phyloP scores from a whole-genome alignment of 148 eudicot genomes.

The Vaccinium darrowii region DNA sequence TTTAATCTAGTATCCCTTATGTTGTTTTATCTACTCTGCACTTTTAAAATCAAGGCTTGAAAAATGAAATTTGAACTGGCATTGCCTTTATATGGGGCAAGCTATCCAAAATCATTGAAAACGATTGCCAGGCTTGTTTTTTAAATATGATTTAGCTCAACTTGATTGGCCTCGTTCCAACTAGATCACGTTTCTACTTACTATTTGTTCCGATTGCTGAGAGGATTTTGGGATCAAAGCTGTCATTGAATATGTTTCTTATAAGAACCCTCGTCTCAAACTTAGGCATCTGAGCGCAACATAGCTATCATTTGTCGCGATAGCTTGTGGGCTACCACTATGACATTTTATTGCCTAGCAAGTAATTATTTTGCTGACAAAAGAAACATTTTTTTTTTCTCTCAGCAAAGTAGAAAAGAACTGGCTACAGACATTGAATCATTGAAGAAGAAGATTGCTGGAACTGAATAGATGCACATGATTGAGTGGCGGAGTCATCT shows the following conservation, averaged over 20 bases:
- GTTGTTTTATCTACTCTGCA: background rate
- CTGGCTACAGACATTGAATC: conserved; percentile 59
- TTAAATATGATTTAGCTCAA: background rate
- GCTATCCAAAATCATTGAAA: background rate
- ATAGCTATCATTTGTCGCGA: background rate
- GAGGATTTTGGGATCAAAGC: background rate
- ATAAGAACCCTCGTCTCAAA: background rate
- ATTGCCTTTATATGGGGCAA: background rate
- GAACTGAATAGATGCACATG: conserved; percentile 41
- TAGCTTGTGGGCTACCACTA: background rate
- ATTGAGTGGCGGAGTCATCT: background rate
- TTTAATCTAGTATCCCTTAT: background rate
- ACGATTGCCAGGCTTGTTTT: background rate
- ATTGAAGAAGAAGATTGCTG: conserved; percentile 72
- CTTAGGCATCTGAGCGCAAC: no score
- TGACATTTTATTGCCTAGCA: background rate
- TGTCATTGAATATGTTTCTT: background rate
- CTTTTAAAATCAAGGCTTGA: background rate
- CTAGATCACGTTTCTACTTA: background rate
- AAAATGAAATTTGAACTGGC: background rate
- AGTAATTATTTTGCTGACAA: conserved; percentile 5
- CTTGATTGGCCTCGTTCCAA: background rate
- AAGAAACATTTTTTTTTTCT: background rate
- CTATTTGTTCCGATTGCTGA: background rate
- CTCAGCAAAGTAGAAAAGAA: conserved; percentile 68